Evolutionary conservation across 805 yeast species (phyloP).

Genomic region (Myxozyma geophila): DNA sequence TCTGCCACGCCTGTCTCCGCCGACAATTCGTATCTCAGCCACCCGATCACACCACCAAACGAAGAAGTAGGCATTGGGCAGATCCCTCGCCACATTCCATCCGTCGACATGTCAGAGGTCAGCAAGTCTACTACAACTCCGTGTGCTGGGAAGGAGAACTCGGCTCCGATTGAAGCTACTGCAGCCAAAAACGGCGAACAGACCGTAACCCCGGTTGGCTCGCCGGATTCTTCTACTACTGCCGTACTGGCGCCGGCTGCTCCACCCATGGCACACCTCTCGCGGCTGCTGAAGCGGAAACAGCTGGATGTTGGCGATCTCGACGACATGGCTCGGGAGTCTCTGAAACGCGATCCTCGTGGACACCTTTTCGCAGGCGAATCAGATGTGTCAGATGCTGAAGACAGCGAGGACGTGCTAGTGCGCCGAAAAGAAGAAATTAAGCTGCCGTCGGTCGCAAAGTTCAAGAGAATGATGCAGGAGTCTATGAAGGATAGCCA

Average conservation of each 20-base stretch:
- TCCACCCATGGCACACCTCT: conserved; percentile 25
- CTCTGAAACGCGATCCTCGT: conserved; percentile 35
- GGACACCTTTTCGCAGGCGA: conserved; percentile 40
- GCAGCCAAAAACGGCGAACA: not conserved
- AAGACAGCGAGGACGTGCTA: conserved; percentile 18
- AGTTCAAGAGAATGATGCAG: conserved; percentile 24
- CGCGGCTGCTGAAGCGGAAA: conserved; percentile 31
- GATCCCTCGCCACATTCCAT: conserved; percentile 27
- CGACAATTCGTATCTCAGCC: conserved; percentile 10
- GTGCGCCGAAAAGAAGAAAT: conserved; percentile 3
- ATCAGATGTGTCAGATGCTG: conserved; percentile 30
- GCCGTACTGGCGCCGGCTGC: not conserved
- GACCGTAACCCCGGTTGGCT: conserved; percentile 6
- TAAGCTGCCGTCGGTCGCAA: conserved; percentile 31
- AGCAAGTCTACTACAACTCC: no score
- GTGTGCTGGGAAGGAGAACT: not conserved
- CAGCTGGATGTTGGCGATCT: conserved; percentile 33
- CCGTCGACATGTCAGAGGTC: not conserved
- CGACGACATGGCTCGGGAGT: conserved; percentile 29
- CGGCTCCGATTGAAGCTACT: not conserved
- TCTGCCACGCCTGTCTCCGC: conserved; percentile 5
- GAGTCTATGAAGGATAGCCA: conserved; percentile 11
- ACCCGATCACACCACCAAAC: conserved; percentile 34
- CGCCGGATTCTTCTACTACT: not conserved
- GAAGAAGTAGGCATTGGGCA: conserved; percentile 24